Conservation (phyloP, 257 asterid genomes). For the Linaria vulgaris region DNA sequence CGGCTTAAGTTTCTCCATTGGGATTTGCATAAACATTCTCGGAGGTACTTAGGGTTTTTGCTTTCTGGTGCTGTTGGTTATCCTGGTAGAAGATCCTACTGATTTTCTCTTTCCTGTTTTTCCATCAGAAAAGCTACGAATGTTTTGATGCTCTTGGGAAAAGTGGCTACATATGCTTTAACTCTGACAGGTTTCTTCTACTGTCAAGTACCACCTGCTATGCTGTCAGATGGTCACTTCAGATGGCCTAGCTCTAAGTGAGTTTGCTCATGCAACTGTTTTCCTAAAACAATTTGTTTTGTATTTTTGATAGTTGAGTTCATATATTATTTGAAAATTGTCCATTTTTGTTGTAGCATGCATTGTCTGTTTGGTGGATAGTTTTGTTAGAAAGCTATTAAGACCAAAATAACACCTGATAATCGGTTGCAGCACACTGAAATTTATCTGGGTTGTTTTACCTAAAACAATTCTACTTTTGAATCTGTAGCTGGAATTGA, state of each 20-base stretch:
- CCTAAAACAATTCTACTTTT: slow-evolving; percentile 16
- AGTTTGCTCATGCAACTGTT: slow-evolving; percentile 35
- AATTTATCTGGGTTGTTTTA: not conserved
- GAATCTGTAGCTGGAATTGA: slow-evolving; percentile 5
- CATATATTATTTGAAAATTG: slow-evolving; percentile 4
- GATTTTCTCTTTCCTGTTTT: slow-evolving; percentile 26
- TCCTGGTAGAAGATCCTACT: slow-evolving; percentile 25
- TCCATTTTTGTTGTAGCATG: slow-evolving; percentile 10
- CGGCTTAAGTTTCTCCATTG: slow-evolving; percentile 92
- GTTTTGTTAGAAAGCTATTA: slow-evolving; percentile 12
- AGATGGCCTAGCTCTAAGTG: slow-evolving; percentile 60
- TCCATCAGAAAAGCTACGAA: slow-evolving; percentile 77
- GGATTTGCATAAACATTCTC: slow-evolving; percentile 96
- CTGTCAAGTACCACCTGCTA: slow-evolving; percentile 58
- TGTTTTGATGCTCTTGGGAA: slow-evolving; percentile 80
- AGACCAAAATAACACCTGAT: not conserved
- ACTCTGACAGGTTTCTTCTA: slow-evolving; percentile 86
- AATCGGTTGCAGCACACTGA: not conserved
- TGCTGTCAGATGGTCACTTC: slow-evolving; percentile 49
- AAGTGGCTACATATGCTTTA: slow-evolving; percentile 90
- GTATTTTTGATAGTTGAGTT: slow-evolving; percentile 10
- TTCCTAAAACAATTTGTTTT: slow-evolving; percentile 19
- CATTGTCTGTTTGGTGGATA: slow-evolving; percentile 20
- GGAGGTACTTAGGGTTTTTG: slow-evolving; percentile 50
- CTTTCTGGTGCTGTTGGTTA: slow-evolving; percentile 22